Evolutionary conservation across 225 moss, liverwort and hornwort species (phyloP).

Genomic region (Ulota crispa): DNA sequence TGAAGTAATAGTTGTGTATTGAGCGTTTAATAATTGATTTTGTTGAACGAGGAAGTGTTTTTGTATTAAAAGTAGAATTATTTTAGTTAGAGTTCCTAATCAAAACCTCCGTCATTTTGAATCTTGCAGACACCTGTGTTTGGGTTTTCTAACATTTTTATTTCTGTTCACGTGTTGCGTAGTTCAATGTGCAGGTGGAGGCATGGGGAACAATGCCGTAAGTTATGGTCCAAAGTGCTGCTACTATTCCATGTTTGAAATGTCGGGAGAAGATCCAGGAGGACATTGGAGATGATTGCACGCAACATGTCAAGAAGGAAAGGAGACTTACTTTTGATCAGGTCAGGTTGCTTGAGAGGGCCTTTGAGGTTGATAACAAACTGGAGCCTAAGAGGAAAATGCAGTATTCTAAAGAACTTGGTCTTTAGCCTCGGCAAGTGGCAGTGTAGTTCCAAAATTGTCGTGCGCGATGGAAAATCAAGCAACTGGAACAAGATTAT

Average conservation of each 20-base stretch:
- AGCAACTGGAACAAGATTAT: conserved; percentile 90
- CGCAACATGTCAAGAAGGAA: conserved; percentile 79
- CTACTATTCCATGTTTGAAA: conserved; percentile 73
- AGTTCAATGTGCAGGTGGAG: conserved; percentile 58
- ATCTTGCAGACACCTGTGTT: not conserved
- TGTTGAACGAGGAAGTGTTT: not conserved
- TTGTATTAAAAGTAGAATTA: not conserved
- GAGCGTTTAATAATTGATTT: not conserved
- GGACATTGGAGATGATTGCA: conserved; percentile 75
- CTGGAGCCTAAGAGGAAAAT: conserved; percentile 92
- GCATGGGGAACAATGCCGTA: conserved; percentile 70
- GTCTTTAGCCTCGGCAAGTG: conserved; percentile 93
- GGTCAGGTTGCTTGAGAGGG: conserved; percentile 79
- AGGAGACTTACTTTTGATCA: conserved; percentile 76
- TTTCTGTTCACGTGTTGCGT: not conserved
- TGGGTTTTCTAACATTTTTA: not conserved
- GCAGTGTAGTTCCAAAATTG: conserved; percentile 99
- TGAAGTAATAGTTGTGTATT: not conserved
- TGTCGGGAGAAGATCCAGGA: conserved; percentile 79
- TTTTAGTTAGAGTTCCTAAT: not conserved
- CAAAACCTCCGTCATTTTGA: not conserved
- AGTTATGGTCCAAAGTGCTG: conserved; percentile 73
- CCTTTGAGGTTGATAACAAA: conserved; percentile 92
- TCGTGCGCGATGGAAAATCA: conserved; percentile 94
- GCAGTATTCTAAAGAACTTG: conserved; percentile 84